Evolutionary conservation across 345 rosid species (phyloP).

Genomic region (Carallia pectinifolia): DNA sequence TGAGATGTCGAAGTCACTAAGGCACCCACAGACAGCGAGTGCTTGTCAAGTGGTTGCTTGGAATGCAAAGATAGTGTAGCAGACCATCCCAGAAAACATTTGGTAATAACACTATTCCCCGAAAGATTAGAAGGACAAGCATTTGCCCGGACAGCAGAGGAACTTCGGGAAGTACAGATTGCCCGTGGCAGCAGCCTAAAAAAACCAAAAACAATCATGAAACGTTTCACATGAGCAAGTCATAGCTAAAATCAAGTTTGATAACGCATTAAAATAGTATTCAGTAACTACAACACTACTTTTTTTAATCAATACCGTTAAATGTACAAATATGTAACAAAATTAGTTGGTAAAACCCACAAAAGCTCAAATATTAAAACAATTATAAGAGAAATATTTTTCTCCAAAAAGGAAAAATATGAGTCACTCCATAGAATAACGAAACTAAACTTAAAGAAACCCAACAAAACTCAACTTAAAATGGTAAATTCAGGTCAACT

Average conservation of each 20-base stretch:
- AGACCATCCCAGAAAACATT: conserved; percentile 33
- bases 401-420: no score
- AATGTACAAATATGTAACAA: no score
- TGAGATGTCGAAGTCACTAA: conserved; percentile 54
- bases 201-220: conserved; percentile 7
- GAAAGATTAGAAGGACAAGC: conserved; percentile 26
- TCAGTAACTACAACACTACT: no score
- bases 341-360: no score
- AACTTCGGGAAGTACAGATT: conserved; percentile 36
- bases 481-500: no score
- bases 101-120: conserved; percentile 24
- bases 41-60: conserved; percentile 29
- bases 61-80: conserved; percentile 23
- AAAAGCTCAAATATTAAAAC: no score
- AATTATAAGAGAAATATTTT: no score
- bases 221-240: background rate
- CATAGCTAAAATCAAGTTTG: background rate
- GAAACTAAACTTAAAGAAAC: no score
- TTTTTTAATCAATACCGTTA: no score
- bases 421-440: no score
- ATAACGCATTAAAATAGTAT: background rate
- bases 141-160: conserved; percentile 36
- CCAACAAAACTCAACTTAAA: no score
- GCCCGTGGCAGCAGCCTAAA: conserved; percentile 45
- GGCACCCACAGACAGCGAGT: conserved; percentile 45